These are phyloP conservation scores for Euphorbia schlechtendalii DNA, from an alignment of 441 rosid species.

Conservation along the genomic window DNA sequence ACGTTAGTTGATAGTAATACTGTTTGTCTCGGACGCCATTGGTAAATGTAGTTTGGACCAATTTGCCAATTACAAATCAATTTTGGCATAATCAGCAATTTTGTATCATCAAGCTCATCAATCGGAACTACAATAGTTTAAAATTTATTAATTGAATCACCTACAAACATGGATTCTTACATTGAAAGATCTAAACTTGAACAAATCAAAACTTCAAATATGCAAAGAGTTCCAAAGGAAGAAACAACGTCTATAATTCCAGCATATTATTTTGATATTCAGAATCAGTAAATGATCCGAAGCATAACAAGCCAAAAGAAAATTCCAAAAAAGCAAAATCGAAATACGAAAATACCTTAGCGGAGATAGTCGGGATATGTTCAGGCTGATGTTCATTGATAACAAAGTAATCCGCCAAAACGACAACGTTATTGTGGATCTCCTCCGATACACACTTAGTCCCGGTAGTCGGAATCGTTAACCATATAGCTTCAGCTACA, in stretches of 20 bases:
- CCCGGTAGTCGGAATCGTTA: slow-evolving; percentile 51
- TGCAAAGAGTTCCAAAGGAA: too few relatives aligned
- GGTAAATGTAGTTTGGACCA: too few relatives aligned
- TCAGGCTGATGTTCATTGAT: slow-evolving; percentile 52
- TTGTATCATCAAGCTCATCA: not conserved
- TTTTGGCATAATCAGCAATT: not conserved
- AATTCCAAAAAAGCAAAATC: not conserved
- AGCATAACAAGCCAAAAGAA: too few relatives aligned
- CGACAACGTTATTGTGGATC: slow-evolving; percentile 72
- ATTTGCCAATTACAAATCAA: not conserved
- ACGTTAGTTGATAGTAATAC: not conserved
- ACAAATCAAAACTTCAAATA: too few relatives aligned
- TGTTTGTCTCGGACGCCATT: too few relatives aligned
- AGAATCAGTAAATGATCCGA: too few relatives aligned
- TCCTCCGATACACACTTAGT: slow-evolving; percentile 83
- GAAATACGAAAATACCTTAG: slow-evolving; percentile 34
- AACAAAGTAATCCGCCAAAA: slow-evolving; percentile 64
- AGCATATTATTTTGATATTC: not conserved
- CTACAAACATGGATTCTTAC: not conserved
- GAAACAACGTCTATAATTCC: not conserved
- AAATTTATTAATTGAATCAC: too few relatives aligned
- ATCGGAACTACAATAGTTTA: not conserved
- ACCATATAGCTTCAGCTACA: slow-evolving; percentile 44
- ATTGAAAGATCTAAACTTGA: too few relatives aligned
- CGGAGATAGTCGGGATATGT: slow-evolving; percentile 36